Conservation (phyloP, 306 rosid genomes). For the Benincasa hispida region DNA sequence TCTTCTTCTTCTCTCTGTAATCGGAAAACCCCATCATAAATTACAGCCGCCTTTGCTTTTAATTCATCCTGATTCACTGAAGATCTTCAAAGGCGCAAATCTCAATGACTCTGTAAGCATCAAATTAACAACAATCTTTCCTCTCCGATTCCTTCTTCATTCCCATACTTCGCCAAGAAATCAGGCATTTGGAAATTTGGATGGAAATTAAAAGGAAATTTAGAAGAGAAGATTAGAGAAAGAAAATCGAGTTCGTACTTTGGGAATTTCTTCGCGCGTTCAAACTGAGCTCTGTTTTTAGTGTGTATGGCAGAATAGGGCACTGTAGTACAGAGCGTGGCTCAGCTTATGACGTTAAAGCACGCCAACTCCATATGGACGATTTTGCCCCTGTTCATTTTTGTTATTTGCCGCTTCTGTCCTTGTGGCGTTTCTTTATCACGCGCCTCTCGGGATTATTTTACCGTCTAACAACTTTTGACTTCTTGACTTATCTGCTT, state of each 20-base stretch:
- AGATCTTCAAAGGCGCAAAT: conserved; percentile 52
- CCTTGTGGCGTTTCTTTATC: not conserved
- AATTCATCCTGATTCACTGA: conserved; percentile 37
- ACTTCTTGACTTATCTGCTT: not conserved
- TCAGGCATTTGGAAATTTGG: not conserved
- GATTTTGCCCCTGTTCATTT: conserved; percentile 12
- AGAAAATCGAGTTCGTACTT: conserved; percentile 1
- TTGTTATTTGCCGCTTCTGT: not conserved
- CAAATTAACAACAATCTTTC: not conserved
- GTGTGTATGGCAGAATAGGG: conserved; percentile 30
- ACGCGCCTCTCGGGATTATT: conserved; percentile 7
- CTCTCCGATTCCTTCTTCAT: not conserved
- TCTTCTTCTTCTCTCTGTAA: not conserved
- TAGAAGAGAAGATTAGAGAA: not conserved
- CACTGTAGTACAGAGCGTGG: conserved; percentile 45
- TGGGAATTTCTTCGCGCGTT: not conserved
- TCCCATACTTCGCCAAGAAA: not conserved
- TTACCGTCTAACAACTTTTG: not conserved
- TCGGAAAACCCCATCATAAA: conserved; percentile 19
- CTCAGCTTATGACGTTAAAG: conserved; percentile 29
- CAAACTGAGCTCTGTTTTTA: conserved; percentile 6
- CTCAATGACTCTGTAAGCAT: conserved; percentile 25
- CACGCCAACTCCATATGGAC: conserved; percentile 42
- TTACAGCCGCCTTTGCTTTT: conserved; percentile 74
- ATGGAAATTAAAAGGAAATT: not conserved